Evolutionary conservation across 1,139 yeast genomes (phyloP).

Genomic region (Zygosaccharomyces pseudobailii): DNA sequence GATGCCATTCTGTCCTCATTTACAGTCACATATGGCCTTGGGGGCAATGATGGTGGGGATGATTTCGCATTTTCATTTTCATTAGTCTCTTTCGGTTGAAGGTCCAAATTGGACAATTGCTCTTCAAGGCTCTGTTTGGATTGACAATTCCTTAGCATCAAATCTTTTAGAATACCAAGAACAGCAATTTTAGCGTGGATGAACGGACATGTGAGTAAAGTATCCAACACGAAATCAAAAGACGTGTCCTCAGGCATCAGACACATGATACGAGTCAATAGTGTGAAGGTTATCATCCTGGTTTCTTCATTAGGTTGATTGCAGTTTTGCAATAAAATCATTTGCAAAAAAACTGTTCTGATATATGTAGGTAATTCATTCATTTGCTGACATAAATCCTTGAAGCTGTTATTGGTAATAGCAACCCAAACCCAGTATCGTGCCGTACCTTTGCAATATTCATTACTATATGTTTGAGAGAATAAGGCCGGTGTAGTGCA

Average conservation of each 20-base stretch:
- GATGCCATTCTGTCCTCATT: conserved; percentile 31
- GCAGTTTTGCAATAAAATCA: conserved; percentile 39
- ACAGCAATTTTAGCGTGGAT: conserved; percentile 53
- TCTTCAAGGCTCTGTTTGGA: conserved; percentile 9
- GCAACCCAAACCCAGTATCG: conserved; percentile 43
- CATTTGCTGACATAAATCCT: conserved; percentile 27
- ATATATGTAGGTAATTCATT: conserved; percentile 30
- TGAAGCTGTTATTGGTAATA: conserved; percentile 32
- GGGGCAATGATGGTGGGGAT: conserved; percentile 25
- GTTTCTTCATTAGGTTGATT: conserved; percentile 27
- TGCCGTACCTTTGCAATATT: conserved; percentile 39
- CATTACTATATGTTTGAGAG: conserved; percentile 23
- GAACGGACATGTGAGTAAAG: conserved; percentile 66
- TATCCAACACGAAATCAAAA: conserved; percentile 59
- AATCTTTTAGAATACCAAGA: conserved; percentile 63
- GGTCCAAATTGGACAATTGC: conserved; percentile 13
- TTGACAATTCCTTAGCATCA: conserved; percentile 38
- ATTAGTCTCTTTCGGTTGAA: conserved; percentile 5
- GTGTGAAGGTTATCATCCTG: conserved; percentile 38
- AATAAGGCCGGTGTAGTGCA: conserved; percentile 37
- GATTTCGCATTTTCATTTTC: neutral
- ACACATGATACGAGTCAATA: conserved; percentile 53
- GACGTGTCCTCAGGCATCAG: conserved; percentile 52
- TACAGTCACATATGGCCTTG: conserved; percentile 25
- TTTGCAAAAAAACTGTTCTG: conserved; percentile 44